These are phyloP conservation scores for Dendrobium nobile DNA, from an alignment of 106 monocot species.

Conservation along the genomic window DNA sequence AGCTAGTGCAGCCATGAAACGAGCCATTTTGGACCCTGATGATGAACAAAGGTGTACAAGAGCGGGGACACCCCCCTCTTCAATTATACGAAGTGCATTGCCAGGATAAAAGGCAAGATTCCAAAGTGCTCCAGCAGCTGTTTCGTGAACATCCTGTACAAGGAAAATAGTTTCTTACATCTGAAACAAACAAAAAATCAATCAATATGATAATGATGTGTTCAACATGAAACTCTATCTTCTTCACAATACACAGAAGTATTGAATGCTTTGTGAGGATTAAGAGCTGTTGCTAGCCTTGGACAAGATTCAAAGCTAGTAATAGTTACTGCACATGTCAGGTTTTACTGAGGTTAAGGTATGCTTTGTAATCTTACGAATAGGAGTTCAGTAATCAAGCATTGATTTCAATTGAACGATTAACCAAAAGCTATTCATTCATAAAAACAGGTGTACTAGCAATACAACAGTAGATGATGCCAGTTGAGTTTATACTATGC, in stretches of 20 bases:
- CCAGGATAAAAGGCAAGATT: conserved; percentile 97
- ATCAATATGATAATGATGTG: not conserved
- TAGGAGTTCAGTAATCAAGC: not conserved
- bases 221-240: not conserved
- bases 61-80: conserved; percentile 85
- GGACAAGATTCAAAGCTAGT: not conserved
- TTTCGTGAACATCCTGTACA: conserved; percentile 93
- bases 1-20: conserved; percentile 96
- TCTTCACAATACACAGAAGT: not conserved
- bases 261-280: not conserved
- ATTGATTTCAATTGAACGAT: not conserved
- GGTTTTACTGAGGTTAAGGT: not conserved
- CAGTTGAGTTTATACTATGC: not conserved
- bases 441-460: not conserved
- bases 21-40: conserved; percentile 92
- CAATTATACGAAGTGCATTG: conserved; percentile 92
- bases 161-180: conserved; percentile 1
- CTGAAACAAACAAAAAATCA: not conserved
- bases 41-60: conserved; percentile 94
- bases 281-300: too few species aligned
- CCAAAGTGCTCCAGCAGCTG: conserved; percentile 97
- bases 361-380: not conserved
- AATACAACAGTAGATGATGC: not conserved
- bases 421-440: not conserved
- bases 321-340: not conserved